Percentiles rank a stretch among this genome's conserved stretches.
Evolutionary conservation across 2,329 filamentous ascomycete species (phyloP).

Genomic region (Hypoxylon sp.): DNA sequence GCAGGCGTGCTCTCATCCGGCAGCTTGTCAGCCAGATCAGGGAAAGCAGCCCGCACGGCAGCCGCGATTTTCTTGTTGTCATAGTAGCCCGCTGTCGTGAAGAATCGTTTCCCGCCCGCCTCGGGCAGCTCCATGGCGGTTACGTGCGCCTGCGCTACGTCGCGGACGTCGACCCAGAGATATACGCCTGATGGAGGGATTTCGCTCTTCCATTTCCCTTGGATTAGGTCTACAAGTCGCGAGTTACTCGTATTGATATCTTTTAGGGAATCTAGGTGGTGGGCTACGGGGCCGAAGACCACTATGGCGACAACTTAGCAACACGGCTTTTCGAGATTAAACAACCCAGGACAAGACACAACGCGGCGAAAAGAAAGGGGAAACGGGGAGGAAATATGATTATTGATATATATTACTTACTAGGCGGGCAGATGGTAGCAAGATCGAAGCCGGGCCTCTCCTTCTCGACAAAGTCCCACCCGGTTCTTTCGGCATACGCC

Average conservation of each 20-base stretch:
- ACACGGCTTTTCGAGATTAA: not conserved
- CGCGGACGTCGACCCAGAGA: conserved; percentile 71
- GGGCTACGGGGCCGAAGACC: conserved; percentile 68
- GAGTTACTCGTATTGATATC: conserved; percentile 69
- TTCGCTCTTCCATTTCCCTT: conserved; percentile 64
- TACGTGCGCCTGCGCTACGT: conserved; percentile 69
- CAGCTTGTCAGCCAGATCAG: conserved; percentile 64
- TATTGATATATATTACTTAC: conserved; percentile 6
- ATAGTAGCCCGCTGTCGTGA: conserved; percentile 65
- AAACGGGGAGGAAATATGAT: not conserved
- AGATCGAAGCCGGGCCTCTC: conserved; percentile 65
- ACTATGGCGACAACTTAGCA: conserved; percentile 11
- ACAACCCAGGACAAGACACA: no score
- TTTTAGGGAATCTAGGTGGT: conserved; percentile 62
- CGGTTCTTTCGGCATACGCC: conserved; percentile 67
- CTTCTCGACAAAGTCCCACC: conserved; percentile 66
- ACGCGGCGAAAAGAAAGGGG: not conserved
- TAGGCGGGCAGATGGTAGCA: conserved; percentile 68
- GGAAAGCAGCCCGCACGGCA: conserved; percentile 64
- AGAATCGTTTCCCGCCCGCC: conserved; percentile 66
- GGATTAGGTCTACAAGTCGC: conserved; percentile 66
- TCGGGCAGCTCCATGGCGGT: conserved; percentile 65
- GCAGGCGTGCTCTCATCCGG: conserved; percentile 58
- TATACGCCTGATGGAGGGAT: conserved; percentile 61
- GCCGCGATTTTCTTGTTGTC: conserved; percentile 63